Evolutionary conservation across 2,329 filamentous ascomycete genomes (phyloP), one percentile per base, ranked within the genome.

Genomic region (Colletotrichum sp.): DNA sequence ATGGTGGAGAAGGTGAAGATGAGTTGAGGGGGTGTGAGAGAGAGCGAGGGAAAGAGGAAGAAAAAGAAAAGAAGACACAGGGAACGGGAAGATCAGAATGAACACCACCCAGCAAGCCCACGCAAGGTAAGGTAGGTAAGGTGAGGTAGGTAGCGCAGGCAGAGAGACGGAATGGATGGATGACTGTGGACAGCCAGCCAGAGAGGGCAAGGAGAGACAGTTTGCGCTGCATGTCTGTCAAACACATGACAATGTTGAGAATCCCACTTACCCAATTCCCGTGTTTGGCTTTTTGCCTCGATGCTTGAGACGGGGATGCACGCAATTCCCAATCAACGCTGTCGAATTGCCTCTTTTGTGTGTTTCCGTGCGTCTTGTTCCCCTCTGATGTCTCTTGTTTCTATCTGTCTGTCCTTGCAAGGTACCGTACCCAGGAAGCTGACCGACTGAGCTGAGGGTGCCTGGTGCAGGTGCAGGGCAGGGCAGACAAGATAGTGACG

Each of bases 11-110:
- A 26, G 59, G 13, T 61, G 59, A 64, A 28, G 61, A 64, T 59
- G 26, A 16, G 21, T 28, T 59, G 21, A 59, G 80, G 78, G 75
- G 72, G 77, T 79, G 79, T 79, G 82, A 82, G 36, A 34, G 59
- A 34, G 59, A 55, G 59, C 30, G 48, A 83, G 81, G 77, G 83
- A 83, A 79, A 76, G 83, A 84, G 26, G 26, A 30, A 3, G 26
- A 30, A 59, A 59, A 59, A 59, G 15, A 12, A 59, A 59, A 81
- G 80, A 81, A 81, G 80, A 78, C 78, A 78, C 80, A 79, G 77
- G 80, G 78, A 78, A 77, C 77, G 78, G 77, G 78, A 79, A 79
- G 79, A 77, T 78, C 78, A 78, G 77, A 43, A 18, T 64, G 32
- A 64, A 64, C 21, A 26, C 34, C 61, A 18, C 34, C 61, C 24